Conservation (phyloP, 768 basidiomycete species). For the Rhizopogon sp. region DNA sequence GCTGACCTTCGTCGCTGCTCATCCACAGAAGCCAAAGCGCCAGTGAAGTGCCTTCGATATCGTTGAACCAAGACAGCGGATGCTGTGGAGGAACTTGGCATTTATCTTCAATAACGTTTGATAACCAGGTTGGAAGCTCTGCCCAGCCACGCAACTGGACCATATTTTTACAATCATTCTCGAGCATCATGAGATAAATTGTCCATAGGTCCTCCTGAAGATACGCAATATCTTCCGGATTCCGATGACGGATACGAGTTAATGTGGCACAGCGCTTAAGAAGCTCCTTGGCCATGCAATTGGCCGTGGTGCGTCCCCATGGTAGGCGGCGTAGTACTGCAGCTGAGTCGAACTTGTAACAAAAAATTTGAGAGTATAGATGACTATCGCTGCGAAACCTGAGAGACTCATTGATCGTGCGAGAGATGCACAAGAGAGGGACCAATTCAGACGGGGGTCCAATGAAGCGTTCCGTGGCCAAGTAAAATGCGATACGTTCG, state of each 20-base stretch:
- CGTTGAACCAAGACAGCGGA: conserved; percentile 12
- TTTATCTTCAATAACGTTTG: conserved; percentile 10
- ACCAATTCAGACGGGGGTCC: conserved; percentile 40
- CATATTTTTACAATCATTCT: conserved; percentile 45
- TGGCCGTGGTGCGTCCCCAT: conserved; percentile 30
- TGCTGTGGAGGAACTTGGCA: conserved; percentile 14
- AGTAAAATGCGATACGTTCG: conserved; percentile 39
- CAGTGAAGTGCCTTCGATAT: conserved; percentile 34
- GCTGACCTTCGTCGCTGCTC: conserved; percentile 34
- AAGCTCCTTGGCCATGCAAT: conserved; percentile 38
- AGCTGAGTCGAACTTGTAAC: conserved; percentile 37
- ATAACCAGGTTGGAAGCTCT: conserved; percentile 23
- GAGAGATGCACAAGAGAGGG: conserved; percentile 35
- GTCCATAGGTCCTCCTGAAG: conserved; percentile 46
- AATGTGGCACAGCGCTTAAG: conserved; percentile 36
- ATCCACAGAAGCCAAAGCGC: conserved; percentile 45
- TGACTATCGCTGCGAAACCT: conserved; percentile 30
- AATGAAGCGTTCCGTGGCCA: conserved; percentile 30
- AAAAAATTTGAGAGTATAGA: conserved; percentile 41
- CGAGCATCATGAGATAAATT: conserved; percentile 48
- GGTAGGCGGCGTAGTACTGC: conserved; percentile 37
- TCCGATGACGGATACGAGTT: conserved; percentile 32
- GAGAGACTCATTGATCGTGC: conserved; percentile 30
- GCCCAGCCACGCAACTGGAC: conserved; percentile 41
- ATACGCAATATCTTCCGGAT: conserved; percentile 8